A percentile compares a stretch with the other conserved stretches of the same genome.
Evolutionary conservation across 2,329 filamentous ascomycete genomes (phyloP).

Genomic region (Zalaria obscura): DNA sequence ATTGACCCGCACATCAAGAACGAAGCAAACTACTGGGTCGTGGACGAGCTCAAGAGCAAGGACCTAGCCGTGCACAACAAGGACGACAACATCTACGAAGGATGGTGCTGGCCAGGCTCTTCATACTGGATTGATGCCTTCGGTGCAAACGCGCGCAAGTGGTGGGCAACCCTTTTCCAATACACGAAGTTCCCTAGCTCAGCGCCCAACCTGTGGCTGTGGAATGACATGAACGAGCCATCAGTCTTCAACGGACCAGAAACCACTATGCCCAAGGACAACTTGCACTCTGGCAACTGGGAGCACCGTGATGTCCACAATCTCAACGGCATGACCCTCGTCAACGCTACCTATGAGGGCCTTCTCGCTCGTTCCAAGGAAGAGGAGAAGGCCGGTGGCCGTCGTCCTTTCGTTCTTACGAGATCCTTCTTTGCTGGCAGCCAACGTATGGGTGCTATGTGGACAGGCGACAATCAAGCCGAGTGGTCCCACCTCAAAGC

Average conservation of each 20-base stretch:
- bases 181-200: slow-evolving; percentile 82
- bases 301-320: slow-evolving; percentile 97
- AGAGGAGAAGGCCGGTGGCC: slow-evolving; percentile 38
- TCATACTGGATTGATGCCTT: slow-evolving; percentile 96
- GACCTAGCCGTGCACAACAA: slow-evolving; percentile 81
- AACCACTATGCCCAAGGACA: slow-evolving; percentile 98
- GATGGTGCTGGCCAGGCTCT: slow-evolving; percentile 97
- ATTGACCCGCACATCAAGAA: slow-evolving; percentile 99
- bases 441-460: slow-evolving; percentile 87
- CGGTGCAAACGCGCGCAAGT: slow-evolving; percentile 77
- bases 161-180: slow-evolving; percentile 84
- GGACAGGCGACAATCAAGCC: slow-evolving; percentile 96
- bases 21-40: slow-evolving; percentile 58
- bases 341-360: slow-evolving; percentile 85
- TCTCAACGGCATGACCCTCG: slow-evolving; percentile 84
- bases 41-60: slow-evolving; percentile 70
- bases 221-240: slow-evolving; percentile 99
- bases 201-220: slow-evolving; percentile 76
- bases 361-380: slow-evolving; percentile 74
- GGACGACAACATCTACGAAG: slow-evolving; percentile 76
- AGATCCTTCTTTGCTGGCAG: slow-evolving; percentile 85
- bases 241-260: slow-evolving; percentile 98
- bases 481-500: slow-evolving; percentile 83
- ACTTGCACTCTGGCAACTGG: slow-evolving; percentile 81
- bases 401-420: slow-evolving; percentile 80